Evolutionary conservation across 306 rosid genomes (phyloP).

Genomic region (Nissolia schottii): DNA sequence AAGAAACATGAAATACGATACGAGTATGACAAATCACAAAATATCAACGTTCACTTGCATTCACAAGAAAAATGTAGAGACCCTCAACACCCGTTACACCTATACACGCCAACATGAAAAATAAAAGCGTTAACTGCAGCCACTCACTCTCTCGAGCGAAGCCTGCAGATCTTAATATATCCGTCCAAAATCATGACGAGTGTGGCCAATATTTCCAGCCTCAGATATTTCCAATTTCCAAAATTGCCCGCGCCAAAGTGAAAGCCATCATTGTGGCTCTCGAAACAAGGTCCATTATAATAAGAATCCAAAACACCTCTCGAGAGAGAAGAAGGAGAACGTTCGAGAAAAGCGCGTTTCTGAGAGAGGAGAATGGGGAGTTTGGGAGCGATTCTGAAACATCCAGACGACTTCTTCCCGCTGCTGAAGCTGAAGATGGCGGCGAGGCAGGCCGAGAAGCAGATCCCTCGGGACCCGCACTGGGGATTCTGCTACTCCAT

Average conservation of each 20-base stretch:
- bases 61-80: not conserved
- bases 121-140: not conserved
- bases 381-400: constrained; percentile 60
- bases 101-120: not conserved
- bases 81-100: not conserved
- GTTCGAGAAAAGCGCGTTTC: not conserved
- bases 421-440: constrained; percentile 81
- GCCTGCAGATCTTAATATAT: not conserved
- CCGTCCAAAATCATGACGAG: not conserved
- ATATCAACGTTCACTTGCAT: not conserved
- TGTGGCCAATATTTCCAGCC: not conserved
- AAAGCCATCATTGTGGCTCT: not conserved
- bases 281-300: not conserved
- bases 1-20: not conserved
- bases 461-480: constrained; percentile 88
- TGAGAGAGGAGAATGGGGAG: constrained; percentile 51
- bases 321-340: not conserved
- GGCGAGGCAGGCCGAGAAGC: constrained; percentile 73
- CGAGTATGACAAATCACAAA: too few relatives aligned
- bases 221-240: not conserved
- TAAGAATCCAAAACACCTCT: not conserved
- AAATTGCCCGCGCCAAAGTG: not conserved
- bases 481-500: constrained; percentile 84
- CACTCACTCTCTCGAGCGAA: not conserved
- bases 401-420: constrained; percentile 85